Evolutionary conservation across 2,329 filamentous ascomycete species (phyloP), one percentile per base, ranked within the genome.

Genomic region (Colletotrichum tropicicola): DNA sequence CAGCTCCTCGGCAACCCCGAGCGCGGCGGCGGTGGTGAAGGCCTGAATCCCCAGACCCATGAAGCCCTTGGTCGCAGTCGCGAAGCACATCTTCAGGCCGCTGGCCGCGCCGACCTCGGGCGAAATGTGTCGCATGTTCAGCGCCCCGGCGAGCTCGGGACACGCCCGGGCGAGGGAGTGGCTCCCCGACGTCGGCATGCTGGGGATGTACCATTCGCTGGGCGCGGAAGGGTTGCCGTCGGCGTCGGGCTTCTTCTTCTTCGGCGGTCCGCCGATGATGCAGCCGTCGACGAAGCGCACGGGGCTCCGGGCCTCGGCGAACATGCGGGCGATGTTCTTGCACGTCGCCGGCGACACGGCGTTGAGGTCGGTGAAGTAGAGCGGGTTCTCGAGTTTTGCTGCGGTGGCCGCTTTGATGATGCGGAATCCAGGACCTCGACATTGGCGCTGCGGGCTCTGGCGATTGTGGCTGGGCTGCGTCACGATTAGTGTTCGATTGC

Each of bases 31-130:
- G 0, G 91, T 92, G 3, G 89, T 89, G 73, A 91, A 92, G 0
- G 90, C 86, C 73, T 93, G 89, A 21, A 92, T 84, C 0, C 88
- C 87, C 1, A 94, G 80, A 0, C 91, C 90, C 1, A 86, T 89
- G 72, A 91, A 89, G 7, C 88, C 89, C 75, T 91, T 91, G 19
- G 81, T 82, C 55, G 87, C 75, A 52, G 83, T 83, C 13, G 87
- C 87, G 73, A 89, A 90, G 74, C 87, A 90, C 82, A 89, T 89
- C 75, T 91, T 91, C 49, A 91, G 78, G 0, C 87, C 87, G 47
- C 82, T 86, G 2, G 88, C 87, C 1, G 81, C 78, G 32, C 87
- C 87, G 51, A 90, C 77, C 5, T 79, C 76, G 2, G 75, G 66
- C 2, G 79, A 80, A 58, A 90, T 79, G 69, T 85, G 79, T 9